A percentile compares a stretch with the other conserved stretches of the same genome.
phyloP scores from a whole-genome alignment of 2,329 filamentous ascomycete genomes.

The Ophiostoma perfectum region DNA sequence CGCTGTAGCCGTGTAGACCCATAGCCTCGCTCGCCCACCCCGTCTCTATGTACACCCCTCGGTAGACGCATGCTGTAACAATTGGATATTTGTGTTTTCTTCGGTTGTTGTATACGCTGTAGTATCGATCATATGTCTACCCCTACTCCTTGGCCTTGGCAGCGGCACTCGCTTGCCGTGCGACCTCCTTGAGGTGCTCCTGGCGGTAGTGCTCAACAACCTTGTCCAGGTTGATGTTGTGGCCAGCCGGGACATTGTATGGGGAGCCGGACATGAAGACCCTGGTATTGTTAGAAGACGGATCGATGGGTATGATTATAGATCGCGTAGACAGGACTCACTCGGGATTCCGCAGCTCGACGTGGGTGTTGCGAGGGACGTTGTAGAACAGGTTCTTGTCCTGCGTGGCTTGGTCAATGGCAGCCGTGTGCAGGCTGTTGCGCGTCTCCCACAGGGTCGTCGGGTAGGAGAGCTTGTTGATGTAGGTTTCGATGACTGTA shows the following conservation, averaged over 20 bases:
- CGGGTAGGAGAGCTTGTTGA: slow-evolving; percentile 44
- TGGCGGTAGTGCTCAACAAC: slow-evolving; percentile 54
- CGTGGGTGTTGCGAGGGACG: slow-evolving; percentile 40
- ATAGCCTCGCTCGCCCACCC: background rate
- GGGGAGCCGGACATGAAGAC: slow-evolving; percentile 46
- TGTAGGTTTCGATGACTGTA: slow-evolving; percentile 42
- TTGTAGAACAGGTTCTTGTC: slow-evolving; percentile 53
- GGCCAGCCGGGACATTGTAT: slow-evolving; percentile 52
- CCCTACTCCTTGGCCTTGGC: slow-evolving; percentile 34
- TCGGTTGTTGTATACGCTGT: background rate
- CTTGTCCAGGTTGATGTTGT: slow-evolving; percentile 49
- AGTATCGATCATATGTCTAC: slow-evolving; percentile 15
- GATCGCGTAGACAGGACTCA: slow-evolving; percentile 37
- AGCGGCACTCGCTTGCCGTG: slow-evolving; percentile 37
- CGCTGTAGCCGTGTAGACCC: background rate
- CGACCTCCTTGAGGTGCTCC: slow-evolving; percentile 51
- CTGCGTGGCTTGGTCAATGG: slow-evolving; percentile 51
- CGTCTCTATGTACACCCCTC: background rate
- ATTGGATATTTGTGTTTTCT: background rate
- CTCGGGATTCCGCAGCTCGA: slow-evolving; percentile 55
- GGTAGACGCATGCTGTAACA: background rate
- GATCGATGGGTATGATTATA: background rate
- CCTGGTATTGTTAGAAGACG: slow-evolving; percentile 33
- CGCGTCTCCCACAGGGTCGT: slow-evolving; percentile 47
- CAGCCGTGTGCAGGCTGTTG: slow-evolving; percentile 48